Evolutionary conservation across 768 basidiomycete species (phyloP).

Genomic region (Artomyces pyxidatus): DNA sequence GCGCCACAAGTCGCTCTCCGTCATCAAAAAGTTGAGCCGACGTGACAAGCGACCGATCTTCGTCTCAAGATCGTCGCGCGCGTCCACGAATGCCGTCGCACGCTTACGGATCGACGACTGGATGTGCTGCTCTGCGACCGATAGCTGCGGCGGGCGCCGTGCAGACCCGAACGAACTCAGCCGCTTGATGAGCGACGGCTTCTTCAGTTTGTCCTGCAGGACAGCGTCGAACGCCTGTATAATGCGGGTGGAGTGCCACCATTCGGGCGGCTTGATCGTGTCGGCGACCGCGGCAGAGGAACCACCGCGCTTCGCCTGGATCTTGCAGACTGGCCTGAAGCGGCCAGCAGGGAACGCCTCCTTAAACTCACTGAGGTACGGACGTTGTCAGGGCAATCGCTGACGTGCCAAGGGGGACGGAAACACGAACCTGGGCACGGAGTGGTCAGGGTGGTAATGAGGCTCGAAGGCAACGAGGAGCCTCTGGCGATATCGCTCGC

Average conservation of each 20-base stretch:
- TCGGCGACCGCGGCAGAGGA: constrained; percentile 81
- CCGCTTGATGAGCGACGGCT: constrained; percentile 80
- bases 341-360: constrained; percentile 90
- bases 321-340: constrained; percentile 87
- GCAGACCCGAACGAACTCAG: constrained; percentile 69
- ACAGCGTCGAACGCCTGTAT: constrained; percentile 87
- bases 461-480: constrained; percentile 74
- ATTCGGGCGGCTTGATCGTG: constrained; percentile 81
- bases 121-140: constrained; percentile 74
- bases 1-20: constrained; percentile 83
- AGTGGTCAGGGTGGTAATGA: constrained; percentile 86
- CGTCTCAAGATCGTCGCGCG: constrained; percentile 87
- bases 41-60: constrained; percentile 85
- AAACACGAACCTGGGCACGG: constrained; percentile 54
- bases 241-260: constrained; percentile 92
- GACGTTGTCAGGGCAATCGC: background rate
- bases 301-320: constrained; percentile 75
- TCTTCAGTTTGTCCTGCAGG: constrained; percentile 86
- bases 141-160: constrained; percentile 65
- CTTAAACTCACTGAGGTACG: constrained; percentile 69
- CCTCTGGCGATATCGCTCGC: constrained; percentile 70
- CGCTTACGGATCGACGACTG: constrained; percentile 87
- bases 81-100: constrained; percentile 91
- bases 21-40: constrained; percentile 86
- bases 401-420: background rate